Evolutionary conservation across 2,329 filamentous ascomycete species (phyloP).

Genomic region (Pyrenophora seminiperda): DNA sequence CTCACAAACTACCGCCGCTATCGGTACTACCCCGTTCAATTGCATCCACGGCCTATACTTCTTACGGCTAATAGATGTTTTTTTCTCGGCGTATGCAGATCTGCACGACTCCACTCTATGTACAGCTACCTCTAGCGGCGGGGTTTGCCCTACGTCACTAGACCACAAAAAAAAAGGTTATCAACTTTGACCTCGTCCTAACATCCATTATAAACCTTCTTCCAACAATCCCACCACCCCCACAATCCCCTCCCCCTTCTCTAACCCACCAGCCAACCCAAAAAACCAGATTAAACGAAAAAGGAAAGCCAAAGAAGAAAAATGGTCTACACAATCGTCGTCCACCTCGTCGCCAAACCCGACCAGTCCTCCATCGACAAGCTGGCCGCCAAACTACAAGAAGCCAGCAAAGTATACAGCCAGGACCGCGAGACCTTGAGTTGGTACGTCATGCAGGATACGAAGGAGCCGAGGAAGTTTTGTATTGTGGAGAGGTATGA

Average conservation of each 20-base stretch:
- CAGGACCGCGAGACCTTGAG: constrained; percentile 68
- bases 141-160: constrained; percentile 16
- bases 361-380: constrained; percentile 67
- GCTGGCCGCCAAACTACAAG: constrained; percentile 72
- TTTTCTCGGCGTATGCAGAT: too few relatives aligned
- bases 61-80: too few relatives aligned
- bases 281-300: background rate
- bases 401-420: constrained; percentile 74
- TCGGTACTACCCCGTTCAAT: too few relatives aligned
- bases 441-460: constrained; percentile 80
- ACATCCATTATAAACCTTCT: background rate
- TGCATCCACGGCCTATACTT: too few relatives aligned
- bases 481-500: constrained; percentile 77
- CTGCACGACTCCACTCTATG: too few relatives aligned
- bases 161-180: constrained; percentile 7
- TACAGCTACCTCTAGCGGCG: background rate
- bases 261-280: too few relatives aligned
- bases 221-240: background rate
- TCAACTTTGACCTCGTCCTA: background rate
- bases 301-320: constrained; percentile 26
- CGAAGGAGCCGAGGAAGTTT: constrained; percentile 70
- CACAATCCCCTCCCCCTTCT: too few relatives aligned
- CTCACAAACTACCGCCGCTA: too few relatives aligned
- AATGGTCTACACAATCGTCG: constrained; percentile 73
- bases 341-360: constrained; percentile 72